Evolutionary conservation across 2,329 filamentous ascomycete genomes (phyloP), one percentile per base, ranked within the genome.

Genomic region (Fusarium sambucinum): DNA sequence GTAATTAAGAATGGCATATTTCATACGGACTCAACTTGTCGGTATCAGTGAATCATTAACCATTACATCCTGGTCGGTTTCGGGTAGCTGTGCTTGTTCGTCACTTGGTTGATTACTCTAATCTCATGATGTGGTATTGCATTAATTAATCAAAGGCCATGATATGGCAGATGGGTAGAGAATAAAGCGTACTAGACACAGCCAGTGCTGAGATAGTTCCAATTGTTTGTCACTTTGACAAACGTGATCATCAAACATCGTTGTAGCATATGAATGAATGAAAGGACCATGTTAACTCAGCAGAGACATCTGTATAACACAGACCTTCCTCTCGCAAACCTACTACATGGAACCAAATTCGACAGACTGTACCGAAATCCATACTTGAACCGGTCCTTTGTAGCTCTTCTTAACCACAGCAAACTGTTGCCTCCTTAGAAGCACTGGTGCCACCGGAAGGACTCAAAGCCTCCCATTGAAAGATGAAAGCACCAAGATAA

Each of bases 401-500:
- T 23, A 7, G 19, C 33, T n/a, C 10, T 11, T 16, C 19, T 29
- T 32, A 82, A 38, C 80, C 80, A 55, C 81, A 82, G 68, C 80
- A 82, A 13, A 82, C 74, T 2, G 80, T 81, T 13, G 79, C 73
- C 61, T 82, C 79, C 12, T 75, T 74, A 16, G 77, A 67, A 8
- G 78, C 79, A 37, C 76, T 79, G 5, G 78, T 80, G 30, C 76
- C 70, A 7, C 69, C 60, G 16, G 69, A 63, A 6, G 44, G 64
- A 10, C 74, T 66, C 17, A 87, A 72, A 0, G 77, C 80, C 75
- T 92, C 90, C 90, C 91, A 94, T 30, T 89, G 86, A 76, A 93
- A 95, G 61, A 92, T 74, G 67, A 94, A 92, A 14, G 86, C 84
- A 17, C 92, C 93, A 7, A 94, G 58, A 68, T 88, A 93, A 1